Base-by-base conservation (phyloP, 208 protist genomes). In the Leishmania turanica region DNA sequence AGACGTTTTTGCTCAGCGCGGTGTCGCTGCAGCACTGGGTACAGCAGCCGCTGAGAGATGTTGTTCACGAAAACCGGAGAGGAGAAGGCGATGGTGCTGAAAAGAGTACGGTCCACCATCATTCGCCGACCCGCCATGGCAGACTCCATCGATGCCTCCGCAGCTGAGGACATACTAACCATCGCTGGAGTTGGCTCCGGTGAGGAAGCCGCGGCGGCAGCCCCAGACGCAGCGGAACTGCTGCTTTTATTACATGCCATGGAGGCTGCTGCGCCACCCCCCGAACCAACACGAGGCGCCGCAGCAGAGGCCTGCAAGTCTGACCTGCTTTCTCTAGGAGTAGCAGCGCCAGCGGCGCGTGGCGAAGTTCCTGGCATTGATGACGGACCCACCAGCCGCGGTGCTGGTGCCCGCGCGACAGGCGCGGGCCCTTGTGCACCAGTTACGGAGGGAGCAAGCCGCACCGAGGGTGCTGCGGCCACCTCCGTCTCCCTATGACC, bases 1-100 rank as follows among this genome's bases (percentile, higher is more conserved):
- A 75, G n/a, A 51, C 58, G 51, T 54, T 86, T 81, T 54, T 74
- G 54, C n/a, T 77, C 65, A 24, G 79, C 68, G 19, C 80, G 82
- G 65, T 91, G 73, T 17, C 75, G 71, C 56, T 79, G 64, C 68
- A 95, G 54, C 9, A 92, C 60, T 1, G 90, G 88, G 75, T 90
- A 89, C 21, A 97, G 79, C 24, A 95, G 71, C 34, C 90, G 85
- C 70, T 92, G 88, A 3, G 89, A 82, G 15, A 97, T 81, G 85
- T 89, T 95, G 80, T 97, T 97, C 34, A 93, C 90, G 68, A 97
- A 93, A 42, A 84, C 84, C 45, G 93, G 79, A 1, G 91, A 78
- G 62, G 91, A 95, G 81, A 97, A 97, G 68, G 87, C 87, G 62
- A 91, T 79, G 8, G 88, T 79, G 82, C 82, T 90, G 80, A 97